Percentiles rank a stretch among this genome's conserved stretches.
phyloP scores from a whole-genome alignment of 495 filamentous ascomycete genomes.

The Penicillium maclennaniae region DNA sequence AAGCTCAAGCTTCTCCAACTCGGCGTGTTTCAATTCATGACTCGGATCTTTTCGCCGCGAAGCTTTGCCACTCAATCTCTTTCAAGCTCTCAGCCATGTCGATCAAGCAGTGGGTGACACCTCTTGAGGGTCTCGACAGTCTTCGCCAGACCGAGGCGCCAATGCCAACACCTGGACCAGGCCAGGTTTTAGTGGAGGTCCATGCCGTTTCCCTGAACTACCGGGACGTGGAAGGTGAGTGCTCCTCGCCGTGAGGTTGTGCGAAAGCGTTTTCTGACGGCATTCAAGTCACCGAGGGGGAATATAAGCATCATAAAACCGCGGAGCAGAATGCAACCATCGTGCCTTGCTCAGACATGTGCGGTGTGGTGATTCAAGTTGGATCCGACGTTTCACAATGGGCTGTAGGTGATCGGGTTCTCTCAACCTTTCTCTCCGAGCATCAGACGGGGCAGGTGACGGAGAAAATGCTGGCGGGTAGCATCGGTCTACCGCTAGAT shows the following conservation, averaged over 20 bases:
- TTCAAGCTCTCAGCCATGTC: constrained; percentile 10
- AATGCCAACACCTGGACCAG: constrained; percentile 37
- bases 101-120: constrained; percentile 46
- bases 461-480: constrained; percentile 40
- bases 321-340: constrained; percentile 44
- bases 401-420: constrained; percentile 65
- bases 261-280: background rate
- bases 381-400: constrained; percentile 62
- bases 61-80: background rate
- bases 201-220: constrained; percentile 55
- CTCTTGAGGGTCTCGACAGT: constrained; percentile 49
- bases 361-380: constrained; percentile 63
- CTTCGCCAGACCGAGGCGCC: constrained; percentile 38
- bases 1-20: constrained; percentile 7
- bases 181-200: constrained; percentile 57
- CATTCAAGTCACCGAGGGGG: constrained; percentile 47
- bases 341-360: constrained; percentile 71
- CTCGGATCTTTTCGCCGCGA: background rate
- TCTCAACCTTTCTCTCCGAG: constrained; percentile 72
- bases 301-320: constrained; percentile 53
- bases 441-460: constrained; percentile 62
- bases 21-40: background rate
- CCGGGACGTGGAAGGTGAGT: constrained; percentile 54
- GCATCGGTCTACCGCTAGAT: constrained; percentile 63
- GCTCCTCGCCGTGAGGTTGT: background rate